Conservation (phyloP, 805 yeast genomes). For the Yamadazyma akitaensis region DNA sequence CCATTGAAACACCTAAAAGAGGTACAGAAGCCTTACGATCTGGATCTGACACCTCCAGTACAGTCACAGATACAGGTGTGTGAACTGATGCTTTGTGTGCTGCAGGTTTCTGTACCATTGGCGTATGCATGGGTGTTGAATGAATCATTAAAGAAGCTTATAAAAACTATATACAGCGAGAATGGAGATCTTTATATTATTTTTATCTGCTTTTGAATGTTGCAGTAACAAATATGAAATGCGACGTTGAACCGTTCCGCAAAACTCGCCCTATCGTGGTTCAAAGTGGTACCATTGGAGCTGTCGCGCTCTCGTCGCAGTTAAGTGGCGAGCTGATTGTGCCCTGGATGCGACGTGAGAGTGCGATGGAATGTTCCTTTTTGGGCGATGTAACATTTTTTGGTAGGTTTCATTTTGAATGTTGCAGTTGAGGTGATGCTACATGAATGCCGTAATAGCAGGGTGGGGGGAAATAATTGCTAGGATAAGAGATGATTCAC, state of each 20-base stretch:
- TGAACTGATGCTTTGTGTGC: too few species aligned
- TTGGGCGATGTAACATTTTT: slow-evolving; percentile 1
- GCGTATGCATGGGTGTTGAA: neutral
- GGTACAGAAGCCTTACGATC: neutral
- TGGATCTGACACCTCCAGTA: neutral
- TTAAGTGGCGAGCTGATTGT: too few species aligned
- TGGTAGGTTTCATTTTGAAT: neutral
- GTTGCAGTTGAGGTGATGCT: neutral
- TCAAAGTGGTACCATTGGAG: neutral
- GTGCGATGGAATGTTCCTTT: neutral
- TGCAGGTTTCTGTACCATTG: neutral
- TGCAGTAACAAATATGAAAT: slow-evolving; percentile 3
- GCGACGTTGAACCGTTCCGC: slow-evolving; percentile 1
- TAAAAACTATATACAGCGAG: neutral
- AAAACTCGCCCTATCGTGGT: neutral
- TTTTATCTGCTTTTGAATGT: neutral
- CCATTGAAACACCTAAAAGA: neutral
- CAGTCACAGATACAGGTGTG: neutral
- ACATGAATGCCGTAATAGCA: neutral
- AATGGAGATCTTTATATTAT: neutral
- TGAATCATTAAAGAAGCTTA: slow-evolving; percentile 1
- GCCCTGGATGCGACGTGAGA: neutral
- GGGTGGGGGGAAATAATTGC: neutral
- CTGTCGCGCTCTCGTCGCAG: too few species aligned
- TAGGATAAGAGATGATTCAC: too few species aligned